Evolutionary conservation across 345 rosid species (phyloP), one percentile per base, ranked within the genome.

Genomic region (Erysimum cheiranthoides): DNA sequence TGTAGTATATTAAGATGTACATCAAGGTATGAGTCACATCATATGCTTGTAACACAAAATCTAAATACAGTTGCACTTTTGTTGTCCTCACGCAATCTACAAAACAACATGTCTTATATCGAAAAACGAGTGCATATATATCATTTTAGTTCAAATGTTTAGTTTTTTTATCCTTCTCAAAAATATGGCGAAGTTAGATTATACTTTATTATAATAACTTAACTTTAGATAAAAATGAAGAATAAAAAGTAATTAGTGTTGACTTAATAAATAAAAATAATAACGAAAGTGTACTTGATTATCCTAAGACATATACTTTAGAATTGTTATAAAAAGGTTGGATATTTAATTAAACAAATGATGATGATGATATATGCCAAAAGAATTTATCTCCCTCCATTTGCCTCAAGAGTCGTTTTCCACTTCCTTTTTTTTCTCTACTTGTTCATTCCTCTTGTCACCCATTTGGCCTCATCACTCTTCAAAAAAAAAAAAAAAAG

Each of bases 331-430:
- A 42, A 56, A 45, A 65, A 66, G 40, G 61, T 38, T 3, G 14
- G 49, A 50, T 58, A 30, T 58, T 16, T 58, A 57, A 71, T 21
- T 7, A 31, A 39, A 8, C 10, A 70, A 62, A 54, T 57, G 38
- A 60, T 64, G 39, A 71, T 61, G 57, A 10, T 61, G 42, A 58
- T 58, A 62, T 70, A 58, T 74, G 73, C 76, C 9, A 77, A 77
- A 71, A 49, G 73, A 77, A 77, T 71, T 58, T 58, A 61, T 64
- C 71, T 47, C 77, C 71, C 31, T 66, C 73, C 68, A 78, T 50
- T 64, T 71, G 77, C 77, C 5, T 75, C 58, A 61, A 78, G 68
- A 53, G 69, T 67, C 77, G 68, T 68, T 53, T 72, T 68, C 70
- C 58, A 62, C 31, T 71, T 61, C 11, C 25, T 57, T 61, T 61